Base-by-base conservation (phyloP, 331 rosid genomes). In the Saraca asoca region DNA sequence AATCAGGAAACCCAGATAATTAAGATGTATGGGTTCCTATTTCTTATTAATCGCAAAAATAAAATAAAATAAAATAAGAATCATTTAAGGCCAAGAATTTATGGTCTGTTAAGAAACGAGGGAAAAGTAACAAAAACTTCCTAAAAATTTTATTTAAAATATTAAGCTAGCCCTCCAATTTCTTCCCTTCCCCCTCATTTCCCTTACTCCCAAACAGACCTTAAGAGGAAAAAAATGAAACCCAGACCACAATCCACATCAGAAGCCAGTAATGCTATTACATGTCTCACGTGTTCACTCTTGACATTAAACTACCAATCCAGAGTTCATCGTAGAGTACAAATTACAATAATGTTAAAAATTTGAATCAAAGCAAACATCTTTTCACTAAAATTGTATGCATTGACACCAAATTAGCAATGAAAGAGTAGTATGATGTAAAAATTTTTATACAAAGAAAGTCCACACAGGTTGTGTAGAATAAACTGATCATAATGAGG, bases 1-100 rank as follows among this genome's bases (percentile, higher is more conserved):
- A 61, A 75, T 37, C 10, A n/a, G 45, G 41, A 63, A 68, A 51
- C 6, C 58, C 6, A 58, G 57, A 74, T 58, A 39, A n/a, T 58
- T 9, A 46, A 37, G 48, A 52, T 62, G 37, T 31, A 65, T 35
- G 37, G 19, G 6, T 29, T 24, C 48, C 31, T 50, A 58, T 50
- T 66, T 31, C 33, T 10, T 29, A 5, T 12, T 58, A 17, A 51
- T 51, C 16, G 17, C 2, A 12, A 46, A 0, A 54, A 60, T 48
- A 17, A 46, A 2, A 13, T 3, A 18, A 45, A 18, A 20, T 29
- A 5, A 37, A 37, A 37, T 5, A 37, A 6, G 5, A 39, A 39
- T 4, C 18, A 46, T 5, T 13, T 46, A 4, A 12, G 31, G 31
- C 31, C 3, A 24, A 24, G 31, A 24, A 24, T 24, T 24, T 24